These are phyloP conservation scores for Aegle marmelos DNA, from an alignment of 345 rosid genomes.

Conservation along the genomic window DNA sequence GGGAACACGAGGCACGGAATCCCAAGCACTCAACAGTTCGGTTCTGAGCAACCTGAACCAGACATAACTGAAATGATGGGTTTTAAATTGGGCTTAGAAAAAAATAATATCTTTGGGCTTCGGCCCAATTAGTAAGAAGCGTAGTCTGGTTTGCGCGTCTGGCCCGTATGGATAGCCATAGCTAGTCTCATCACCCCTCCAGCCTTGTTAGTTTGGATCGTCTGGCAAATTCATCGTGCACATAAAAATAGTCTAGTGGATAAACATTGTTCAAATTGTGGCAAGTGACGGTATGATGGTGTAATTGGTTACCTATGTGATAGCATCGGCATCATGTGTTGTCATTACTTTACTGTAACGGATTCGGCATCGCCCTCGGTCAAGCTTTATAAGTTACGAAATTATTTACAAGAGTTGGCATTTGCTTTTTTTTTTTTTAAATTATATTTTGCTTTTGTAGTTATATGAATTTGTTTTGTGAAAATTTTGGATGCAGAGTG, in stretches of 20 bases:
- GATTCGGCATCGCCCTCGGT: no score
- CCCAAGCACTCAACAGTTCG: constrained; percentile 7
- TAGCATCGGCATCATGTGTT: no score
- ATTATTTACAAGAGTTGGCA: not conserved
- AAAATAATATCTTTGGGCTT: not conserved
- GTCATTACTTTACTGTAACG: no score
- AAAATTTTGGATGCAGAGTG: constrained; percentile 41
- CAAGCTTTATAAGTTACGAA: no score
- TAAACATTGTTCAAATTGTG: no score
- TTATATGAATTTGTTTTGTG: not conserved
- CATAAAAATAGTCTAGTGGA: not conserved
- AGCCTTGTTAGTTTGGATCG: no score
- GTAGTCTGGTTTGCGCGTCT: no score
- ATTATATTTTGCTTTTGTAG: no score
- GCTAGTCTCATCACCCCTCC: no score
- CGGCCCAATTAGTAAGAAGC: not conserved
- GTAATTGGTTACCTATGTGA: not conserved
- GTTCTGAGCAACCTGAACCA: not conserved
- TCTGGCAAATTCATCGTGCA: no score
- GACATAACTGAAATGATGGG: not conserved
- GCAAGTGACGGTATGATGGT: not conserved
- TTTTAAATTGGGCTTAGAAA: not conserved
- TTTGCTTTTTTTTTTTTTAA: not conserved
- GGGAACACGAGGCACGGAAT: constrained; percentile 20
- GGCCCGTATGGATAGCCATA: no score